Conservation (phyloP, 257 asterid species). For the Dorcoceras hygrometricum region DNA sequence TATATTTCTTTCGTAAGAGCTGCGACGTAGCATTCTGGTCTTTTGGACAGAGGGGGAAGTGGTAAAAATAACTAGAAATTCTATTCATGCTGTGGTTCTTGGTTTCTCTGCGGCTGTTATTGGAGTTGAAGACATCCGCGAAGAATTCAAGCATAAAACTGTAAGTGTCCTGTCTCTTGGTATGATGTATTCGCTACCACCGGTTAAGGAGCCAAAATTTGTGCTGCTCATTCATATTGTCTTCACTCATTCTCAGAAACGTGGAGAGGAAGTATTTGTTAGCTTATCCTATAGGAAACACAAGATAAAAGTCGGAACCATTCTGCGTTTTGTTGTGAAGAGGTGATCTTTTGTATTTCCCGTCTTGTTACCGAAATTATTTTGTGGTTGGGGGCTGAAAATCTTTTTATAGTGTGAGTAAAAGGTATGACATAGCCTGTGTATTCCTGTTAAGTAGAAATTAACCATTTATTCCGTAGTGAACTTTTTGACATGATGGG, state of each 20-base stretch:
- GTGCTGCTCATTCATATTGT: background rate
- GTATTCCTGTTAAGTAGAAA: background rate
- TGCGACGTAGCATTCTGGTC: background rate
- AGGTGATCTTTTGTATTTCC: constrained; percentile 35
- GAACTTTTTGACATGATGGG: background rate
- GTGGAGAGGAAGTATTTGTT: constrained; percentile 50
- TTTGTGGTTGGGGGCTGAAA: background rate
- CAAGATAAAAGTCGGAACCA: constrained; percentile 59
- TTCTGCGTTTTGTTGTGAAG: constrained; percentile 65
- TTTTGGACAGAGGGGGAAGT: constrained; percentile 73
- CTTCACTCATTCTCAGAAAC: constrained; percentile 46
- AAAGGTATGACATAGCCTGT: background rate
- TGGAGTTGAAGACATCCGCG: constrained; percentile 58
- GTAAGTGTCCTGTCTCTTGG: constrained; percentile 36
- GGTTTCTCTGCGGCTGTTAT: constrained; percentile 70
- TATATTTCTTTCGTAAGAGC: background rate
- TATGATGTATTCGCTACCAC: background rate
- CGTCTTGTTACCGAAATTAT: background rate
- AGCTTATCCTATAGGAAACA: constrained; percentile 57
- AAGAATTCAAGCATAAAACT: constrained; percentile 56
- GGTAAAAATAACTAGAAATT: constrained; percentile 52
- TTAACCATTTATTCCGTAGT: background rate
- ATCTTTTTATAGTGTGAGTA: no score
- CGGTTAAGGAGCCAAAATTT: constrained; percentile 11
- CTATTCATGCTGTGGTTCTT: constrained; percentile 68